A percentile compares a stretch with the other conserved stretches of the same genome.
These are phyloP conservation scores for Hippophae rhamnoides DNA, from an alignment of 306 rosid genomes.

Conservation along the genomic window DNA sequence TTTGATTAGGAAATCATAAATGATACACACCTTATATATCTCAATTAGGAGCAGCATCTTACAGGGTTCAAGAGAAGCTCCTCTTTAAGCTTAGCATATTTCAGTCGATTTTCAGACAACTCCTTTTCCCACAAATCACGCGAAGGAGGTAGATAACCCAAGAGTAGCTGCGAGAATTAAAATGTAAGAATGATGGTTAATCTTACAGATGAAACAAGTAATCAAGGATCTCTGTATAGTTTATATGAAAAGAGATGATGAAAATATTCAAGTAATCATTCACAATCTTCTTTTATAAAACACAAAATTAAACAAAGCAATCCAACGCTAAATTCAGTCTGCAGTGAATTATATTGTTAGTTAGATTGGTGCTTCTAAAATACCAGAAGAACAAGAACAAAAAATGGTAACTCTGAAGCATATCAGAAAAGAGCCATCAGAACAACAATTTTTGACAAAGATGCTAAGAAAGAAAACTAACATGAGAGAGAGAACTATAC, in stretches of 20 bases:
- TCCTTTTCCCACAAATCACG: slow-evolving; percentile 61
- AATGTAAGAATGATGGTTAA: slow-evolving; percentile 19
- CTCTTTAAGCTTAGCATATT: slow-evolving; percentile 58
- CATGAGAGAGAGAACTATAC: slow-evolving; percentile 17
- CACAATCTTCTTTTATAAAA: too few species aligned
- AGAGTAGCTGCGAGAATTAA: slow-evolving; percentile 51
- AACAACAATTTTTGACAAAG: background rate
- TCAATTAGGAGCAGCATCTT: slow-evolving; percentile 24
- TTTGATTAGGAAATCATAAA: slow-evolving; percentile 28
- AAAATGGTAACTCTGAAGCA: background rate
- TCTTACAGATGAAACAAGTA: slow-evolving; percentile 4
- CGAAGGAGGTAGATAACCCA: slow-evolving; percentile 63
- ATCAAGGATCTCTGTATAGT: too few species aligned
- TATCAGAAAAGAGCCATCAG: background rate
- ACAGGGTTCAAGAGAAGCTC: slow-evolving; percentile 69
- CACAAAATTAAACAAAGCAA: too few species aligned
- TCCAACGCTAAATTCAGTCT: too few species aligned
- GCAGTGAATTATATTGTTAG: too few species aligned
- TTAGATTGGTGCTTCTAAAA: background rate
- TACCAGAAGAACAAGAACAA: background rate
- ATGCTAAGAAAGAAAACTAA: background rate
- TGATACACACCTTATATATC: slow-evolving; percentile 2
- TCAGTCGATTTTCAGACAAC: slow-evolving; percentile 38
- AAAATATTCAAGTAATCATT: too few species aligned
- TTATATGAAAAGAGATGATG: too few species aligned